Conservation (phyloP, 2,329 filamentous ascomycete species). For the Aaosphaeria arxii region DNA sequence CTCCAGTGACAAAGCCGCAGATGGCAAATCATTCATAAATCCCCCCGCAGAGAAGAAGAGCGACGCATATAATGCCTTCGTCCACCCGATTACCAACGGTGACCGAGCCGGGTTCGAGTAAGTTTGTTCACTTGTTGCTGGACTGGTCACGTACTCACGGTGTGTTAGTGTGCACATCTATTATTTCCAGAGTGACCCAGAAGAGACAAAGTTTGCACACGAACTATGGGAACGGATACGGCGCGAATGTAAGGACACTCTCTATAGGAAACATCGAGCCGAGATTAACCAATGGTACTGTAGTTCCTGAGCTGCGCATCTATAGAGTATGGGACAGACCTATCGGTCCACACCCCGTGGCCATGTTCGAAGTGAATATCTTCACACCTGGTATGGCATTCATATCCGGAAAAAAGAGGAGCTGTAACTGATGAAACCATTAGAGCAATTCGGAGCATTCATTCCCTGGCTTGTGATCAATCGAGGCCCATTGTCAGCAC, state of each 20-base stretch:
- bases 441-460: conserved; percentile 82
- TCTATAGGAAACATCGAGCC: neutral
- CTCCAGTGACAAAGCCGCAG: conserved; percentile 46
- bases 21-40: conserved; percentile 78
- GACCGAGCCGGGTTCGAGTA: conserved; percentile 70
- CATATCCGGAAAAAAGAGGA: neutral
- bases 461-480: conserved; percentile 81
- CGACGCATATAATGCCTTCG: conserved; percentile 67
- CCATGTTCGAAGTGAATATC: conserved; percentile 91
- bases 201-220: conserved; percentile 64
- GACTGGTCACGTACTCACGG: neutral
- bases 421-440: neutral
- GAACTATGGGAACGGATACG: conserved; percentile 76
- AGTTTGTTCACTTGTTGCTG: neutral
- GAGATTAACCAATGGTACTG: neutral
- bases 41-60: conserved; percentile 60
- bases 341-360: conserved; percentile 76
- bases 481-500: conserved; percentile 72
- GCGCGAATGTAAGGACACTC: conserved; percentile 64
- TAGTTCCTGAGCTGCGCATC: conserved; percentile 81
- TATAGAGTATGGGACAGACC: conserved; percentile 76
- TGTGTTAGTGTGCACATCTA: conserved; percentile 68
- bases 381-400: conserved; percentile 60
- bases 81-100: conserved; percentile 64
- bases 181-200: conserved; percentile 61